Percentiles rank a stretch among this genome's conserved stretches.
phyloP scores from a whole-genome alignment of 768 basidiomycete species.

The Aureoboletus auriporus region DNA sequence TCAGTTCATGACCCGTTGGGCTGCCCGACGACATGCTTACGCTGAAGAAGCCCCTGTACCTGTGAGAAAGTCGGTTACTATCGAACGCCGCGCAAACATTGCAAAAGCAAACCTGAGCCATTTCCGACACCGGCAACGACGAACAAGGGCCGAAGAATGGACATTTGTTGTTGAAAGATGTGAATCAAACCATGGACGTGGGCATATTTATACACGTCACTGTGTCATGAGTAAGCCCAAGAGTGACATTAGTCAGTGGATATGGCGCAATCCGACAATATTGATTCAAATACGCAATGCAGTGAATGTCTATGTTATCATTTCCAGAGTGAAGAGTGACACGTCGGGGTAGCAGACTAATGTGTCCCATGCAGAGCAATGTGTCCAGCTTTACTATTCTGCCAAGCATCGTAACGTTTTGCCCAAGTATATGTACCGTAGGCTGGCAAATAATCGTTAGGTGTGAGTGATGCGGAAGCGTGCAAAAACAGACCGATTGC shows the following conservation, averaged over 20 bases:
- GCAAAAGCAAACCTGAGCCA: conserved; percentile 28
- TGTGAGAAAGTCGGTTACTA: conserved; percentile 8
- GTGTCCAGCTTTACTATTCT: conserved; percentile 82
- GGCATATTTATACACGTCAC: conserved; percentile 9
- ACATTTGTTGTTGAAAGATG: conserved; percentile 18
- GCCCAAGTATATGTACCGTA: conserved; percentile 81
- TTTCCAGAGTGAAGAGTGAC: conserved; percentile 8
- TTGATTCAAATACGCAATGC: neutral
- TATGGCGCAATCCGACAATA: conserved; percentile 8
- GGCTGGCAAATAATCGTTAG: conserved; percentile 38
- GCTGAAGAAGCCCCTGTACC: conserved; percentile 60
- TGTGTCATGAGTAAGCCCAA: conserved; percentile 15
- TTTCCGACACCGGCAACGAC: conserved; percentile 56
- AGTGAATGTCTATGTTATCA: conserved; percentile 14
- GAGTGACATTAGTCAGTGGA: conserved; percentile 2
- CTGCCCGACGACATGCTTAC: conserved; percentile 32
- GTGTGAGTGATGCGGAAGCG: neutral
- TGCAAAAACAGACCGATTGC: conserved; percentile 56
- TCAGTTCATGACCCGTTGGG: neutral
- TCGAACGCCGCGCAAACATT: neutral
- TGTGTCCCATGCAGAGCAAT: conserved; percentile 40
- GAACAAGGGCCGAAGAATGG: conserved; percentile 44
- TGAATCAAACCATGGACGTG: neutral
- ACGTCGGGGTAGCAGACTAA: conserved; percentile 13
- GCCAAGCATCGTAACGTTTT: conserved; percentile 58